Percentiles rank a stretch among this genome's conserved stretches.
phyloP scores from a whole-genome alignment of 1,284 basidiomycete genomes.

The Retiboletus flavoniger region DNA sequence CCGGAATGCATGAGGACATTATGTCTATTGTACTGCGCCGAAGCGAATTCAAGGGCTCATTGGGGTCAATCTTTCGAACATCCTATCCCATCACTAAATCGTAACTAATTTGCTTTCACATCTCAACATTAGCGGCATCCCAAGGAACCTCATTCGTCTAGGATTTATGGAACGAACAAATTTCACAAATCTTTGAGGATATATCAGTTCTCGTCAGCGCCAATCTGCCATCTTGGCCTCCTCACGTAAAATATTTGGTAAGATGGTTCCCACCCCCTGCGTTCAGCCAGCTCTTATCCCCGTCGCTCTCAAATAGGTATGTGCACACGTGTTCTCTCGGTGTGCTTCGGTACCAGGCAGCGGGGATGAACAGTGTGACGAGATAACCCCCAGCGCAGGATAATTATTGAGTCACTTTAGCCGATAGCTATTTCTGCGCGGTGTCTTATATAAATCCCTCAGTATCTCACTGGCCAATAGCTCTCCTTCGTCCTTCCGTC shows the following conservation, averaged over 20 bases:
- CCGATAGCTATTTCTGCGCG: slow-evolving; percentile 12
- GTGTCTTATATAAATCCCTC: slow-evolving; percentile 25
- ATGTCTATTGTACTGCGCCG: neutral
- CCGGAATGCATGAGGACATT: neutral
- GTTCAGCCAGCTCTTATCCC: slow-evolving; percentile 12
- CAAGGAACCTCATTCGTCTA: neutral
- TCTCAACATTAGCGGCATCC: neutral
- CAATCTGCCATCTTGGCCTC: slow-evolving; percentile 14
- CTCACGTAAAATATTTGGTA: slow-evolving; percentile 26
- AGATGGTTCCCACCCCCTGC: slow-evolving; percentile 22
- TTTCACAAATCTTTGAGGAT: slow-evolving; percentile 2
- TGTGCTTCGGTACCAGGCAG: slow-evolving; percentile 17
- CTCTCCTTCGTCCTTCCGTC: slow-evolving; percentile 4
- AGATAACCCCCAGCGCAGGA: slow-evolving; percentile 14
- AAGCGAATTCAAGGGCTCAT: slow-evolving; percentile 3
- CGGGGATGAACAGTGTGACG: slow-evolving; percentile 18
- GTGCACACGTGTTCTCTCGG: slow-evolving; percentile 18
- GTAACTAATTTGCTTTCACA: neutral
- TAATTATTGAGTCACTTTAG: slow-evolving; percentile 15
- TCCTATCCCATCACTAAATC: neutral
- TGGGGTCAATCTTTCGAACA: neutral
- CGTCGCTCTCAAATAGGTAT: slow-evolving; percentile 20
- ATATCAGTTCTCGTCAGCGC: slow-evolving; percentile 13
- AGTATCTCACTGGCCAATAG: slow-evolving; percentile 1
- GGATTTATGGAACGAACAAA: neutral